Evolutionary conservation across 176 grass and related monocot genomes (phyloP), one percentile per base, ranked within the genome.

Genomic region (Zizania latifolia): DNA sequence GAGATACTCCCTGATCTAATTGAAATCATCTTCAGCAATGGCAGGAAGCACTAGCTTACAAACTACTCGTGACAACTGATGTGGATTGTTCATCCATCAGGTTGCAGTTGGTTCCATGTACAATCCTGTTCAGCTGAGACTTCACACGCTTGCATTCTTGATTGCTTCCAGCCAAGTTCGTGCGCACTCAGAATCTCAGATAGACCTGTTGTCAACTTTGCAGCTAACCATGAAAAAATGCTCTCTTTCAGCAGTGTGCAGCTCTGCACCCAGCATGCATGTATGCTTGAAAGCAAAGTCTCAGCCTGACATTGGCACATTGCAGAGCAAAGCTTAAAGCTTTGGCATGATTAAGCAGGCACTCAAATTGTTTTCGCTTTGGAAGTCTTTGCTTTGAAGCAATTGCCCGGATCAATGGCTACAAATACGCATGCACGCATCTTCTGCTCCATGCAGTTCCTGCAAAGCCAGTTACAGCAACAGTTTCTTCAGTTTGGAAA

Each of bases 241-340:
- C 33, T 26, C 24, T 23, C 50, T 83, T 12, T 53, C 48, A n/a
- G n/a, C n/a, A n/a, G n/a, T n/a, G n/a, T 22, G 43, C 43, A 41
- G 11, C 11, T 62, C 41, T 79, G 69, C 65, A 57, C 68, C n/a
- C n/a, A n/a, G 74, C 74, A 86, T 81, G 74, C 70, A 86, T n/a
- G n/a, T n/a, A n/a, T 81, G 82, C 86, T 86, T 93, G 64, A 23
- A 89, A 93, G 70, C 87, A 51, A 93, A 89, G 90, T 86, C 41
- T 78, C n/a, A 9, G 76, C 37, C 26, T 80, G 34, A 71, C 48
- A 53, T 53, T 53, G n/a, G n/a, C n/a, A n/a, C n/a, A n/a, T n/a
- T n/a, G n/a, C 10, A 86, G 64, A 72, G n/a, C 69, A 84, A 93
- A 78, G 74, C 90, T 89, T 93, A 10, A 89, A 93, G 90, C 37